Evolutionary conservation across 495 filamentous ascomycete species (phyloP), one percentile per base, ranked within the genome.

Genomic region (Aspergillus olivimuriae): DNA sequence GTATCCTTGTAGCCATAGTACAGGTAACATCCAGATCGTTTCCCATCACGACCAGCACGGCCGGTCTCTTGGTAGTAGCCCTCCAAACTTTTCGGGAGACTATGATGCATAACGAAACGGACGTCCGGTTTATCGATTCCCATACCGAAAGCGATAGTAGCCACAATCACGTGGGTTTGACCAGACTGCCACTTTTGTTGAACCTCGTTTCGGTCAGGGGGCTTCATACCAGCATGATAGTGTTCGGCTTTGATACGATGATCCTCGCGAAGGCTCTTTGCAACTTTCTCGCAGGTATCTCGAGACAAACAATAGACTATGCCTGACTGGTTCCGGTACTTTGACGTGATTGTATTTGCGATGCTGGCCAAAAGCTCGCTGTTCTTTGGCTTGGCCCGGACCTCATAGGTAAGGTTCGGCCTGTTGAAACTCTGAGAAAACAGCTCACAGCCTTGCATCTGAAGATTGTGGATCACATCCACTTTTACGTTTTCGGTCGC

Each of bases 81-180:
- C 62, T 98, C 92, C n/a, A 98, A 72, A 53, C 87, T 94, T 63
- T 95, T 95, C 1, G 92, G 92, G 5, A 96, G 73, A 14, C 77
- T 84, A 52, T 94, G 81, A 61, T 98, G 92, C 22, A 98, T 89
- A 31, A 98, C 89, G 51, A 90, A 96, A 10, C 92, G 85, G 28
- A 98, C 91, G 60, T 98, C 83, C 0, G 89, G 75, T 61, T 98
- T 98, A 65, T 98, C 92, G 42, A 98, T 97, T 12, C 92, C 92
- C 92, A 98, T 98, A 8, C 92, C 92, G 58, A 98, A 98, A 20
- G 92, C 92, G 61, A 97, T 96, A 0, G 92, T 99, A n/a, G 92
- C 94, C 20, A 99, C 92, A 18, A 99, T 91, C 24, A 99, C 87
- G 46, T 94, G 82, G 48, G 78, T 75, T 46, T 68, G 65, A 2